Base-by-base conservation (phyloP, 2,329 filamentous ascomycete species). In the Penicillium sp. region DNA sequence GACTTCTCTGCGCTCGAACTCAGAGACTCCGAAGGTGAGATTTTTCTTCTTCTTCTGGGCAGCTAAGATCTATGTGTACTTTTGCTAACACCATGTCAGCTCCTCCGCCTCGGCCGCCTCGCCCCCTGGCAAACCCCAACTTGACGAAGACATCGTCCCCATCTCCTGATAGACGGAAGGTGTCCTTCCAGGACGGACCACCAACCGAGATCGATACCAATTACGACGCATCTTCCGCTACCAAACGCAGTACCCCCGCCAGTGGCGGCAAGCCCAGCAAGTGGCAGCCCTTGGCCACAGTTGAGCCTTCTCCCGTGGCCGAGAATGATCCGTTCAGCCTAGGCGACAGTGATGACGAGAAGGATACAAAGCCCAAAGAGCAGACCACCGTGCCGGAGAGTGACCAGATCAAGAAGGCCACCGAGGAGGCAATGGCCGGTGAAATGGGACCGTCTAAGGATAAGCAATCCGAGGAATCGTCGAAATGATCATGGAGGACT, bases 321-420 rank as follows among this genome's bases (percentile, higher is more conserved):
- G 89, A 97, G 54, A 91, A 95, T 56, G 93, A 98, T 60, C 93
- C 93, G 0, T 98, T 98, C 70, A 96, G 89, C 58, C 77, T 98
- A 10, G 93, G 93, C 4, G 91, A 97, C 56, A 94, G 88, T 58
- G 91, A 97, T 53, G 90, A 95, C 53, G 93, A 98, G 67, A 85
- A 85, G 54, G 87, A 90, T 37, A 67, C 73, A 11, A 93, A 89
- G 69, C 76, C 78, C 33, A 83, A 82, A 62, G 80, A 82, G 41
- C 57, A 72, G 33, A 72, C 73, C 39, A 65, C 75, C 7, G 33
- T 44, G 36, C 76, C 77, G 28, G 70, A 69, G 58, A 71, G 75
- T 18, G 83, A 81, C 57, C 77, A 75, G 57, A 63, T 82, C 56
- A 84, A 82, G 71, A 77, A 83, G 63, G 81, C 79, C 2, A 80